These are phyloP conservation scores for Diaporthe caulivora DNA, from an alignment of 2,329 filamentous ascomycete species.

Conservation along the genomic window DNA sequence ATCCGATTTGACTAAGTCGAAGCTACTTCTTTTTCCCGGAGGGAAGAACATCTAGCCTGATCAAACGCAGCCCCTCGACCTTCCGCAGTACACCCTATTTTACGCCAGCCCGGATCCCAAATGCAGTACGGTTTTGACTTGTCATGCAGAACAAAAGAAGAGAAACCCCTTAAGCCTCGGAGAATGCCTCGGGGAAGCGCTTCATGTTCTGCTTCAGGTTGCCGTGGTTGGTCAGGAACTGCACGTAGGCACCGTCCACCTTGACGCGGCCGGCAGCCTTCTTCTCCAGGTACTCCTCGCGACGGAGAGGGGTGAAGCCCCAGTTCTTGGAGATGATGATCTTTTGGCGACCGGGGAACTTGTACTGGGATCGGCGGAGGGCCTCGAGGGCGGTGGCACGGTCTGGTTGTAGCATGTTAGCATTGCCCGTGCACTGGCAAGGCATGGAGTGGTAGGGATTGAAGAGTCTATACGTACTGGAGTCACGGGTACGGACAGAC, in stretches of 20 bases:
- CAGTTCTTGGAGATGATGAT: conserved; percentile 99
- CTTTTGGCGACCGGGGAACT: conserved; percentile 99
- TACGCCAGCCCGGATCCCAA: conserved; percentile 60
- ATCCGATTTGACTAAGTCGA: conserved; percentile 39
- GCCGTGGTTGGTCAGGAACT: conserved; percentile 98
- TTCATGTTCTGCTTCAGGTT: conserved; percentile 87
- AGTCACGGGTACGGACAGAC: conserved; percentile 96
- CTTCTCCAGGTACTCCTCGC: conserved; percentile 97
- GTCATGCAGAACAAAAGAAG: conserved; percentile 45
- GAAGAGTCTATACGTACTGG: conserved; percentile 68
- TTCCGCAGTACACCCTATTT: conserved; percentile 46
- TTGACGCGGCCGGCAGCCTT: conserved; percentile 94
- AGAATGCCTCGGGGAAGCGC: conserved; percentile 95
- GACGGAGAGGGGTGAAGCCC: conserved; percentile 98
- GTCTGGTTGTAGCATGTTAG: conserved; percentile 65
- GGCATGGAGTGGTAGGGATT: neutral
- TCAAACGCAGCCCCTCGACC: conserved; percentile 35
- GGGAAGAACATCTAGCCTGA: conserved; percentile 33
- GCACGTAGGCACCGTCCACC: conserved; percentile 98
- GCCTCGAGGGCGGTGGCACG: conserved; percentile 96
- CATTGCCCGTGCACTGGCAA: neutral
- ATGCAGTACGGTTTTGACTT: conserved; percentile 46
- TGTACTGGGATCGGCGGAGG: conserved; percentile 99
- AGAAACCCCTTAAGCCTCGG: conserved; percentile 61
- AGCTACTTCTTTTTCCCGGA: conserved; percentile 35